Evolutionary conservation across 345 rosid species (phyloP).

Genomic region (Sonneratia alba): DNA sequence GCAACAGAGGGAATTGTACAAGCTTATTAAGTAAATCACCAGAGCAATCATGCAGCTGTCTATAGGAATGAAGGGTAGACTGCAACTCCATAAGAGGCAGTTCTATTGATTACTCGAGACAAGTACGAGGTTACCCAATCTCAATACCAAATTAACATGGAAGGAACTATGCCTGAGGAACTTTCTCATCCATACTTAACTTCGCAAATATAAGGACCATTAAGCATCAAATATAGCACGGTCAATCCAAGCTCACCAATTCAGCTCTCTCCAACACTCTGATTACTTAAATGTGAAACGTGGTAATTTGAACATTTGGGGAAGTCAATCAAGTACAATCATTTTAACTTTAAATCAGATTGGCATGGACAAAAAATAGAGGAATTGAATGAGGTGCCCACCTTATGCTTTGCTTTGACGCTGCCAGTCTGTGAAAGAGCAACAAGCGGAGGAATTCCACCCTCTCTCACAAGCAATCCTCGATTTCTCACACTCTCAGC

Average conservation of each 20-base stretch:
- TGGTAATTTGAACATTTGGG: background rate
- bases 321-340: background rate
- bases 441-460: constrained; percentile 95
- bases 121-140: background rate
- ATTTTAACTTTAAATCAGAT: background rate
- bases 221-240: background rate
- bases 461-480: constrained; percentile 88
- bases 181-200: background rate
- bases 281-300: background rate
- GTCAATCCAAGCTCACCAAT: background rate
- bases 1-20: background rate
- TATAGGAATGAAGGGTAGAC: background rate
- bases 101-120: background rate
- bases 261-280: background rate
- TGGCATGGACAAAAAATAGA: background rate
- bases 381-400: constrained; percentile 5
- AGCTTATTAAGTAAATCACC: background rate
- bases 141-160: background rate
- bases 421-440: constrained; percentile 81
- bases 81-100: background rate
- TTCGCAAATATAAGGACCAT: background rate
- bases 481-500: constrained; percentile 62
- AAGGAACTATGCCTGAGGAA: constrained; percentile 3
- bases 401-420: constrained; percentile 75
- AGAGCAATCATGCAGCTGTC: background rate